Conservation (phyloP, 176 grass and related monocot genomes). For the Miscanthus lutarioriparius region DNA sequence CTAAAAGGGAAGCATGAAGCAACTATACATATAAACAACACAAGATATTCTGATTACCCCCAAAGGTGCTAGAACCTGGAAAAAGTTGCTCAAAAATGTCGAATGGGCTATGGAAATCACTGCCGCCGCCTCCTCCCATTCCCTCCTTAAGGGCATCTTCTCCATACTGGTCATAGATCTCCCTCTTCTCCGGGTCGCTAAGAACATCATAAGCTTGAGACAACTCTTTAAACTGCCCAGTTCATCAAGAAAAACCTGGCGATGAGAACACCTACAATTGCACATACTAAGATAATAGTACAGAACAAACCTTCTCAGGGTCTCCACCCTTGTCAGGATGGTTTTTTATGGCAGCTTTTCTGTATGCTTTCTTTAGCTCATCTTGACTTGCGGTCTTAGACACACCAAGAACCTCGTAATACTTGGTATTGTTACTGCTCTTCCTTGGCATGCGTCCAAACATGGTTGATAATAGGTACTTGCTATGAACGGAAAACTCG, state of each 20-base stretch:
- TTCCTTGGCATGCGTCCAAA: constrained; percentile 90
- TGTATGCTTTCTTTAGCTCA: constrained; percentile 91
- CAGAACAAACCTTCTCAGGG: constrained; percentile 72
- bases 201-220: constrained; percentile 96
- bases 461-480: constrained; percentile 52
- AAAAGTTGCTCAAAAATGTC: constrained; percentile 97
- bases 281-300: not conserved
- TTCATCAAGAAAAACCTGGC: not conserved
- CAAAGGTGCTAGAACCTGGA: constrained; percentile 52
- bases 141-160: constrained; percentile 98
- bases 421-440: constrained; percentile 77
- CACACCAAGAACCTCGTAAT: constrained; percentile 92
- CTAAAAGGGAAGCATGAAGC: not conserved
- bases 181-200: constrained; percentile 88
- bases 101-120: constrained; percentile 71
- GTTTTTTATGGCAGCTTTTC: constrained; percentile 85
- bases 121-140: constrained; percentile 72
- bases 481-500: constrained; percentile 20
- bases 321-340: constrained; percentile 98
- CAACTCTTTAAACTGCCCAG: constrained; percentile 86
- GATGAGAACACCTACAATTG: not conserved
- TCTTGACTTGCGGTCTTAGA: constrained; percentile 74
- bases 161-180: constrained; percentile 89
- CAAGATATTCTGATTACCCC: constrained; percentile 41
- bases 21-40: not conserved